phyloP scores from a whole-genome alignment of 2,329 filamentous ascomycete species.

The Ilyonectria mors-panacis region DNA sequence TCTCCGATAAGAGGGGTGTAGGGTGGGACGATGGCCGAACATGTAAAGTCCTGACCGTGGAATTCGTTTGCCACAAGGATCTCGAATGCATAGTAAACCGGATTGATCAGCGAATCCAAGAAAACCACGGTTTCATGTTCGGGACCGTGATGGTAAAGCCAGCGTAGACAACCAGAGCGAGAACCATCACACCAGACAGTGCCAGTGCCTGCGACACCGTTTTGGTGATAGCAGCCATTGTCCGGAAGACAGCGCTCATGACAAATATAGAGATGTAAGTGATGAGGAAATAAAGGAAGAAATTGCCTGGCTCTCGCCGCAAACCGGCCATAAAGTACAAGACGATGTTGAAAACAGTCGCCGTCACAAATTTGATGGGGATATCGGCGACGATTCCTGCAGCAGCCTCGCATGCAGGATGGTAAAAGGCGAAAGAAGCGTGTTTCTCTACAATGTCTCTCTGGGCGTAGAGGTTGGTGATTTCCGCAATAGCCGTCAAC shows the following conservation, averaged over 20 bases:
- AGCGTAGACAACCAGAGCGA: slow-evolving; percentile 62
- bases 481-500: slow-evolving; percentile 70
- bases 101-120: slow-evolving; percentile 85
- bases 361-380: slow-evolving; percentile 69
- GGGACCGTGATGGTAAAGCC: slow-evolving; percentile 47
- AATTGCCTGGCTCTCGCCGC: slow-evolving; percentile 72
- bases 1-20: slow-evolving; percentile 61
- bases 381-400: slow-evolving; percentile 70
- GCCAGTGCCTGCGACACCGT: slow-evolving; percentile 73
- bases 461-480: slow-evolving; percentile 61
- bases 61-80: slow-evolving; percentile 82
- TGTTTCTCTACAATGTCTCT: slow-evolving; percentile 66
- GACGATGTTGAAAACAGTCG: slow-evolving; percentile 67
- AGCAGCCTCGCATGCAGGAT: slow-evolving; percentile 67
- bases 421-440: slow-evolving; percentile 65
- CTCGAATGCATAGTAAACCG: slow-evolving; percentile 82
- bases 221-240: slow-evolving; percentile 78
- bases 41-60: slow-evolving; percentile 69
- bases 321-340: slow-evolving; percentile 71
- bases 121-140: slow-evolving; percentile 74
- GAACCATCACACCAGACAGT: slow-evolving; percentile 67
- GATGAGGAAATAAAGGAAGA: slow-evolving; percentile 84
- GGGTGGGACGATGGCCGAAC: slow-evolving; percentile 64
- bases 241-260: slow-evolving; percentile 84
- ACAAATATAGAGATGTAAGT: slow-evolving; percentile 77